Conservation (phyloP, 1,284 basidiomycete genomes). For the Irpex rosettiformis region DNA sequence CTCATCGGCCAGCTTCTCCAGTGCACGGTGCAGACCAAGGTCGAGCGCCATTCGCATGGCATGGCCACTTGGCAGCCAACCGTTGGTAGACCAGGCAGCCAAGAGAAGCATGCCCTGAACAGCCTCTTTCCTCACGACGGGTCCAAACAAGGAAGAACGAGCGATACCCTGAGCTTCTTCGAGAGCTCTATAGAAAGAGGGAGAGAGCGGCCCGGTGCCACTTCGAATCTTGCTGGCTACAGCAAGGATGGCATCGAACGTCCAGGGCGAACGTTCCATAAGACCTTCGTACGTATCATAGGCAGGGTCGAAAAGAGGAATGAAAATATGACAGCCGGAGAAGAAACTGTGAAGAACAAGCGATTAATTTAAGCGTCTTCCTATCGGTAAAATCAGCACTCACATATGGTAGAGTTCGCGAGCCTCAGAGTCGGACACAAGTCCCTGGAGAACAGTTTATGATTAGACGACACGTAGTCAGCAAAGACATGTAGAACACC, state of each 20-base stretch:
- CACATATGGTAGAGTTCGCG: slow-evolving; percentile 82
- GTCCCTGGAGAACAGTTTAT: slow-evolving; percentile 46
- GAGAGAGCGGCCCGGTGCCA: slow-evolving; percentile 79
- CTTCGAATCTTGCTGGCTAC: slow-evolving; percentile 89
- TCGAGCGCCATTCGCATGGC: slow-evolving; percentile 95
- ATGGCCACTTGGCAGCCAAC: slow-evolving; percentile 90
- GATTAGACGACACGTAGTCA: not conserved
- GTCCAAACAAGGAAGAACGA: slow-evolving; percentile 87
- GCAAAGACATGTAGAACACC: slow-evolving; percentile 1
- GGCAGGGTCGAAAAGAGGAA: slow-evolving; percentile 85
- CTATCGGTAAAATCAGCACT: not conserved
- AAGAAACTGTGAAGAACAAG: slow-evolving; percentile 72
- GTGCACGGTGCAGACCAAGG: slow-evolving; percentile 84
- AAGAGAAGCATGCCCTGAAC: slow-evolving; percentile 92
- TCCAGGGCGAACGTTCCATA: slow-evolving; percentile 89
- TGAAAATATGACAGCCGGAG: slow-evolving; percentile 92
- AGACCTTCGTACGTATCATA: slow-evolving; percentile 91
- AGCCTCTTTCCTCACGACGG: slow-evolving; percentile 89
- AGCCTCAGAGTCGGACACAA: slow-evolving; percentile 74
- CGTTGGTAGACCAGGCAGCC: slow-evolving; percentile 91
- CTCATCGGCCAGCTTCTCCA: slow-evolving; percentile 86
- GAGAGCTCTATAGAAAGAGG: slow-evolving; percentile 86
- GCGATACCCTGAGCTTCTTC: slow-evolving; percentile 95
- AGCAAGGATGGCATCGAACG: slow-evolving; percentile 87
- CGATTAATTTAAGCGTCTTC: not conserved